Evolutionary conservation across 768 basidiomycete genomes (phyloP).

Genomic region (Hortiboletus flavorubellus): DNA sequence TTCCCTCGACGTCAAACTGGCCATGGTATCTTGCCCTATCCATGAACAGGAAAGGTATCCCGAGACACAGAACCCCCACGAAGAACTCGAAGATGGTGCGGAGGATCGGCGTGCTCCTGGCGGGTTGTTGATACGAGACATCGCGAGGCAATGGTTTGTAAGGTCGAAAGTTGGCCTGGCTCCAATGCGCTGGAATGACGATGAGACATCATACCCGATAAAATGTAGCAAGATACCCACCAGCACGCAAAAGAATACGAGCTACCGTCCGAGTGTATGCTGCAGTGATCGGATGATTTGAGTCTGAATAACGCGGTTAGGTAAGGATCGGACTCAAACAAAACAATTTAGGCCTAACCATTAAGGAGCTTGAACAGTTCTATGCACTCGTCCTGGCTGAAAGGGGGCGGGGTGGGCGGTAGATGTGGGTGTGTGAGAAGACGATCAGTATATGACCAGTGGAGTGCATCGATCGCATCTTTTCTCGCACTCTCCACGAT

Average conservation of each 20-base stretch:
- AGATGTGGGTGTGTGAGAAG: constrained; percentile 55
- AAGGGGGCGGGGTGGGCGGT: constrained; percentile 54
- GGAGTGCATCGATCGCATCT: constrained; percentile 73
- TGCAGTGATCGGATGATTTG: constrained; percentile 26
- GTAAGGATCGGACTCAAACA: not conserved
- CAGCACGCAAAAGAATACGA: constrained; percentile 64
- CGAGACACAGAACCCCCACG: constrained; percentile 64
- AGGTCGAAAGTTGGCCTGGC: constrained; percentile 67
- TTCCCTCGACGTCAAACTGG: constrained; percentile 55
- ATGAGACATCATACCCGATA: not conserved
- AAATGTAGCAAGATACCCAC: constrained; percentile 36
- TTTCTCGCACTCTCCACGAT: constrained; percentile 53
- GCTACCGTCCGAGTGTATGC: constrained; percentile 64
- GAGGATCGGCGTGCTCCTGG: constrained; percentile 37
- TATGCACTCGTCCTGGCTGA: constrained; percentile 73
- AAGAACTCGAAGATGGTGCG: constrained; percentile 56
- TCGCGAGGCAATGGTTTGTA: constrained; percentile 63
- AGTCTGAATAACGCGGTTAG: constrained; percentile 11
- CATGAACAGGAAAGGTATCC: constrained; percentile 75
- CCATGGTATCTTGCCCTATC: constrained; percentile 46
- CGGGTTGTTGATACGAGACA: constrained; percentile 29
- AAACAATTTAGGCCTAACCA: constrained; percentile 16
- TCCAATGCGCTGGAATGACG: constrained; percentile 51
- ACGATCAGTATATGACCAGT: constrained; percentile 81
- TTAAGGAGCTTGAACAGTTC: constrained; percentile 62